Base-by-base conservation (phyloP, 441 rosid genomes). In the Omphalea diandra region DNA sequence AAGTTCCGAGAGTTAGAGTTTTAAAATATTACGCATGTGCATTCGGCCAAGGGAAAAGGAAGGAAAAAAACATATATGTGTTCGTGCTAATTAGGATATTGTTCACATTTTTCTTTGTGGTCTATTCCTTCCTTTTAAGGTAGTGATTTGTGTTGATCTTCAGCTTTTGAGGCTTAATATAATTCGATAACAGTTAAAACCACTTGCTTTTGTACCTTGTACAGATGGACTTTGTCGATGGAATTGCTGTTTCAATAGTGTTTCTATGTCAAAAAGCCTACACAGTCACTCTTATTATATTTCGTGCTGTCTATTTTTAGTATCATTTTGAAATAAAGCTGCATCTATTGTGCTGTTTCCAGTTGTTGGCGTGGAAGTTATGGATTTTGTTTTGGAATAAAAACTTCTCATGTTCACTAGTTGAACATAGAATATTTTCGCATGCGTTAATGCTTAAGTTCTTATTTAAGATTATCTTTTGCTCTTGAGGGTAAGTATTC, bases 201-300 rank as follows among this genome's bases (percentile, higher is more conserved):
- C 53, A 49, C 63, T 67, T 46, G 70, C 76, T 69, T n/a, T 77
- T 71, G 69, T 24, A 62, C 70, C 67, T 55, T 40, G 3, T 73
- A 71, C 84, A 81, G 81, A 63, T 81, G 54, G 82, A 33, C 67
- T 63, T 67, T 76, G 73, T 77, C 70, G 50, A 68, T 14, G 20
- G 38, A 62, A 57, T 63, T 47, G 44, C 32, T 80, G 36, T 36
- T 81, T 73, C 71, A 77, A 43, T 54, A 26, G 27, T 65, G 36
- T 71, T 62, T 68, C 68, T 67, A 18, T 40, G 79, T 75, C 69
- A 57, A 64, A 49, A 65, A 52, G 69, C 46, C 49, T 49, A 38
- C 40, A 56, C 12, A 33, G 4, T 50, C 31, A 27, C 31, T 40
- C 55, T 65, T 67, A 62, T 69, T 35, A 41, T 76, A 62, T 70